Evolutionary conservation across 805 yeast species (phyloP), one percentile per base, ranked within the genome.

Genomic region (Cyberlindnera subsufficiens): DNA sequence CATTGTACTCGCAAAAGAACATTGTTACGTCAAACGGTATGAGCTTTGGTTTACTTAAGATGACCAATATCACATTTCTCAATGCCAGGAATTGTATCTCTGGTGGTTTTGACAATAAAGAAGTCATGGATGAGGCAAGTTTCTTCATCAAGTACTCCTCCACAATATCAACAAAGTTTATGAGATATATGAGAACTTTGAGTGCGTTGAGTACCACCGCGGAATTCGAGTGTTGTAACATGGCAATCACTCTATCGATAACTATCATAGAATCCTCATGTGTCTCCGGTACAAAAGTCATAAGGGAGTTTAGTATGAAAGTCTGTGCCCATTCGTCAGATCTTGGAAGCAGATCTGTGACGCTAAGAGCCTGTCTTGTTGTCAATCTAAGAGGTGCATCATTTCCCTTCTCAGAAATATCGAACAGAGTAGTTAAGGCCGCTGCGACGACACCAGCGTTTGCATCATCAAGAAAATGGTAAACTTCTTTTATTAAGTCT

Each of bases 51-150:
- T 80, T 75, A 40, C 86, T 78, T 43, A 88, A 68, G 22, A 90
- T 69, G 31, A 90, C 63, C 29, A 89, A 62, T 20, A 88, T 86
- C 38, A 86, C 82, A 58, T 90, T 91, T 57, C 96, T 69, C 49
- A 90, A 67, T 1, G 83, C 84, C 37, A 89, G 67, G 59, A 89
- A 91, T 61, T 88, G 96, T 20, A 87, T 69, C 60, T 91, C 97
- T 0, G 90, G 66, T 0, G 90, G 86, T 55, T 85, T 86, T 3
- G 86, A 70, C 45, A 89, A 66, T 30, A 89, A 63, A 4, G 87
- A 74, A 1, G 81, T 73, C 35, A 89, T 65, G 0, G 93, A 79
- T 11, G 80, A 73, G 0, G 93, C 86, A 39, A 88, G 64, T 46
- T 82, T 66, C 42, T 73, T 71, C 1, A 86, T 82, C 4, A 85